Percentiles rank a stretch among this genome's conserved stretches.
phyloP scores from a whole-genome alignment of 1,139 yeast species.

The Blastobotrys aristatus region DNA sequence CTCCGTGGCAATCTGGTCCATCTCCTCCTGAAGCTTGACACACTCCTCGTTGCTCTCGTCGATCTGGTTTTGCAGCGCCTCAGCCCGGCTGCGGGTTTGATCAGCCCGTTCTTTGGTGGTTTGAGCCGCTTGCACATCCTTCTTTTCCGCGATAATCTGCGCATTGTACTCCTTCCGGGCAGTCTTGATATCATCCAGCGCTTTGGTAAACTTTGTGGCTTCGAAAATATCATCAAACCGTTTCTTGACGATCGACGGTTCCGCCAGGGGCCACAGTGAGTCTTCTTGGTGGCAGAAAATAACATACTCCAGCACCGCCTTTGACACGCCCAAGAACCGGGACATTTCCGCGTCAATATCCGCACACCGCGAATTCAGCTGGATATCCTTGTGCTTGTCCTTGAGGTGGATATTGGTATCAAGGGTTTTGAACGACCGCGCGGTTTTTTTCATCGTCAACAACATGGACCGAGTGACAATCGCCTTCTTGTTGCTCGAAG shows the following conservation, averaged over 20 bases:
- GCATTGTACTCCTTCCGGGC: constrained; percentile 72
- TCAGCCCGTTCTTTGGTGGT: constrained; percentile 70
- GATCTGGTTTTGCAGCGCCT: constrained; percentile 42
- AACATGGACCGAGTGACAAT: constrained; percentile 83
- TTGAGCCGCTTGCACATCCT: constrained; percentile 69
- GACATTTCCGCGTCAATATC: constrained; percentile 86
- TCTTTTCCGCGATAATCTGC: constrained; percentile 71
- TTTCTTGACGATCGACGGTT: constrained; percentile 82
- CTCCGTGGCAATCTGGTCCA: constrained; percentile 51
- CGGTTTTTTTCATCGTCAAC: constrained; percentile 54
- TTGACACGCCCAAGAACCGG: constrained; percentile 76
- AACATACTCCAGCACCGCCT: constrained; percentile 84
- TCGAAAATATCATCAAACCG: constrained; percentile 95
- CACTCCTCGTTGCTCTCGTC: constrained; percentile 48
- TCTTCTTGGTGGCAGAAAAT: constrained; percentile 98
- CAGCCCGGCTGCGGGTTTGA: constrained; percentile 48
- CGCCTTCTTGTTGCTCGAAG: constrained; percentile 72
- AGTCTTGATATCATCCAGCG: constrained; percentile 69
- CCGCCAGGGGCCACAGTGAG: constrained; percentile 87
- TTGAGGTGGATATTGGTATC: constrained; percentile 67
- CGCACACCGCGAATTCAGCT: constrained; percentile 76
- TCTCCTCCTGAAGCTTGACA: constrained; percentile 43
- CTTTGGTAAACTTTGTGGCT: constrained; percentile 89
- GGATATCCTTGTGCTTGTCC: constrained; percentile 42
- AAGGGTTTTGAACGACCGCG: constrained; percentile 77